Base-by-base conservation (phyloP, 1,284 basidiomycete species). In the Cutaneotrichosporon dermatis region DNA sequence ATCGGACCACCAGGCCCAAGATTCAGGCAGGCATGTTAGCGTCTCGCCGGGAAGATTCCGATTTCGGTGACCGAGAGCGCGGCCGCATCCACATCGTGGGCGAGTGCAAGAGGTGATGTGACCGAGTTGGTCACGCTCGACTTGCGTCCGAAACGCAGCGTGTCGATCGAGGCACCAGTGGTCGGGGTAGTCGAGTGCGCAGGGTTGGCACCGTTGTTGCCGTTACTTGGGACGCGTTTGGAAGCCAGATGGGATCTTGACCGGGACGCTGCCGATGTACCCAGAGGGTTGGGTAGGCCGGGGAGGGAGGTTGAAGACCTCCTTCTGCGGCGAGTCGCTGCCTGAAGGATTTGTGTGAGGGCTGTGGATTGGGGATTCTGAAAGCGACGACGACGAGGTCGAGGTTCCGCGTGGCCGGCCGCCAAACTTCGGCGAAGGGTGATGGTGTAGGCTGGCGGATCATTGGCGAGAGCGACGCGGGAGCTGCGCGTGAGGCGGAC, bases 121-220 rank as follows among this genome's bases (percentile, higher is more conserved):
- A 76, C 74, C 16, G 57, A 66, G 63, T 76, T 76, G 58, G 69
- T 69, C 13, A 69, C 66, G 55, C 67, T 65, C 11, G 74, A 69
- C 58, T 72, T 72, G 52, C 75, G 72, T 34, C 74, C 75, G 58
- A 74, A 76, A 40, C 73, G 73, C 13, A 76, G 67, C 0, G 75
- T 76, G 51, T 76, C 75, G 52, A 75, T 68, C 15, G 71, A 74
- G 4, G 67, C 61, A 8, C 71, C 74, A 13, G 55, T 51, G 53
- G 69, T 15, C 57, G 64, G 37, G 61, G 66, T 40, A 43, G 63
- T 46, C 51, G 54, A 48, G 16, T 51, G 25, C 35, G 43, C 12
- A 58, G 57, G 7, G 42, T 12, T 11, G 36, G 16, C 41, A 12
- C 15, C 25, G 25, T 25, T 25, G 9, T n/a, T 15, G 15, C 37